A percentile compares a stretch with the other conserved stretches of the same genome.
Conservation (phyloP, 1,284 basidiomycete species). For the Cutaneotrichosporon sp. region DNA sequence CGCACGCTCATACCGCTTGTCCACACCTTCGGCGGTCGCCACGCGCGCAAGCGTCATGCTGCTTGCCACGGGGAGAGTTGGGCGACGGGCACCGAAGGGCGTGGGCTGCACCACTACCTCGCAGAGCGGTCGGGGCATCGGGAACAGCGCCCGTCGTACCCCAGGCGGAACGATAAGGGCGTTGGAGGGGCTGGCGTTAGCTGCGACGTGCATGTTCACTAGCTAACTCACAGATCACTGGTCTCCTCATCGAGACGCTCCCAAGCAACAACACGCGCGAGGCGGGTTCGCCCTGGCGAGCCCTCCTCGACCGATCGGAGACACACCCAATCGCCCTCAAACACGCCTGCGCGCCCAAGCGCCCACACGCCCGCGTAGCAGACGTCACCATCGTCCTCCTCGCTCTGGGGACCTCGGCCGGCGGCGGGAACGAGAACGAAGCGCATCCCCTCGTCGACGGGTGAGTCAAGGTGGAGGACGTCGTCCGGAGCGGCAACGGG, state of each 20-base stretch:
- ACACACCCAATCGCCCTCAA: constrained; percentile 84
- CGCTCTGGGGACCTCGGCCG: neutral
- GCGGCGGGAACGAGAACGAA: constrained; percentile 7
- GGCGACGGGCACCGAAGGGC: constrained; percentile 49
- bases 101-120: constrained; percentile 41
- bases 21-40: constrained; percentile 70
- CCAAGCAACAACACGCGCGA: constrained; percentile 59
- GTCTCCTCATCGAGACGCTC: constrained; percentile 49
- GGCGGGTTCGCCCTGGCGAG: constrained; percentile 22
- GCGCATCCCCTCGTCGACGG: constrained; percentile 14
- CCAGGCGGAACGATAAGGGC: constrained; percentile 55
- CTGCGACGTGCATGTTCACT: constrained; percentile 13
- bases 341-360: constrained; percentile 66
- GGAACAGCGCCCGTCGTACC: constrained; percentile 33
- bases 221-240: constrained; percentile 25
- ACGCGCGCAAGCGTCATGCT: constrained; percentile 75
- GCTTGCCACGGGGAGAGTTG: constrained; percentile 65
- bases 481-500: constrained; percentile 27
- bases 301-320: constrained; percentile 22
- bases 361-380: constrained; percentile 52
- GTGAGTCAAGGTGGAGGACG: constrained; percentile 16
- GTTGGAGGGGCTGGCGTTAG: constrained; percentile 45
- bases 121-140: constrained; percentile 7
- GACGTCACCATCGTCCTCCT: constrained; percentile 20
- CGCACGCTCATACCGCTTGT: constrained; percentile 65